Base-by-base conservation (phyloP, 2,329 filamentous ascomycete genomes). In the Penicillium sclerotiorum region DNA sequence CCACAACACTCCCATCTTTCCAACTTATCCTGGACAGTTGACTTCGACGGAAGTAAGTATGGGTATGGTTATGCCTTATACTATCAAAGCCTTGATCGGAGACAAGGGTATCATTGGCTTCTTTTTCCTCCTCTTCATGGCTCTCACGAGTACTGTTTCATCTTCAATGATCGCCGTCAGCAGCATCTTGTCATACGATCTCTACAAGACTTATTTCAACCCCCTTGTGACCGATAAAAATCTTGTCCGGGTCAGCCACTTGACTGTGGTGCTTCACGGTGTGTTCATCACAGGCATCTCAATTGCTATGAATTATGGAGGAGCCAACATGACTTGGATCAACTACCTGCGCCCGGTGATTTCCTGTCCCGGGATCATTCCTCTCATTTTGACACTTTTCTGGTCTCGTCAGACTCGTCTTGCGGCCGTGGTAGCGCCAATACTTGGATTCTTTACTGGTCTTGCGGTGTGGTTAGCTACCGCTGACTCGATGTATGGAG, bases 151-250 rank as follows among this genome's bases (percentile, higher is more conserved):
- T 44, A 79, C 76, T 0, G 70, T 79, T 0, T 78, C 76, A 0
- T 77, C 77, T 0, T 75, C 72, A 4, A 75, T 79, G 68, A 80
- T 80, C 40, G 77, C 77, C 1, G 77, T 79, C 18, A 76, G 73
- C 63, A 76, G 73, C 48, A 79, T 80, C 36, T 62, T 80, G 7
- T 77, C 75, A 5, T 73, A 77, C 42, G 77, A 80, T 52, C 57
- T 79, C n/a, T 80, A 75, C 62, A 72, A 74, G 41, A 79, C 75
- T 4, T 80, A 80, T 52, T 67, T 79, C 65, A 75, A 79, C 49
- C 74, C 75, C 0, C 59, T 65, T 8, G 77, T 76, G 0, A 70
- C 68, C 1, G 76, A 79, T 56, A 66, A 67, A 27, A 65, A 68
- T 27, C 66, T 74, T 1, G 62, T 80, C 2, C 60, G 65, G 13